These are phyloP conservation scores for Fusarium sp. DNA, from an alignment of 2,329 filamentous ascomycete species.

Conservation along the genomic window DNA sequence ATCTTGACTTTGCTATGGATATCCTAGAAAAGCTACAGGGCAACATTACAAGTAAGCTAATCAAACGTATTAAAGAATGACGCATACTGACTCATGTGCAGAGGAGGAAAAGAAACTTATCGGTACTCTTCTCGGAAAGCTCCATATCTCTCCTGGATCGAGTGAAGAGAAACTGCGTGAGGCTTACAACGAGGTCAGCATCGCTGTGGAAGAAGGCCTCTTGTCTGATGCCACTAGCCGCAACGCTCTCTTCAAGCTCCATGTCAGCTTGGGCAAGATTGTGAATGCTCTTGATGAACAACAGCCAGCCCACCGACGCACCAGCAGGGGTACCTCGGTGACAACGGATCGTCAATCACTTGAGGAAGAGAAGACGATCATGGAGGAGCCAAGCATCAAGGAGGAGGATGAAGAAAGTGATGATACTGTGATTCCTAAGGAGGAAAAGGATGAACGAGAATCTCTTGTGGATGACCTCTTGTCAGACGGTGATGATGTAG, in stretches of 20 bases:
- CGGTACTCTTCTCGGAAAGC: conserved; percentile 82
- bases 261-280: conserved; percentile 75
- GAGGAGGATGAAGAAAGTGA: conserved; percentile 61
- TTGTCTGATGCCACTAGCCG: conserved; percentile 70
- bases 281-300: conserved; percentile 69
- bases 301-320: conserved; percentile 53
- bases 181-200: conserved; percentile 68
- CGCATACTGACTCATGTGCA: conserved; percentile 54
- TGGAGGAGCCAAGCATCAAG: conserved; percentile 60
- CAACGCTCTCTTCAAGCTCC: conserved; percentile 76
- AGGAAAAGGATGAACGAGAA: conserved; percentile 51
- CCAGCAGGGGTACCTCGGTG: conserved; percentile 61
- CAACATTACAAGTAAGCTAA: conserved; percentile 73
- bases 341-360: conserved; percentile 46
- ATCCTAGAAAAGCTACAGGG: conserved; percentile 80
- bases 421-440: conserved; percentile 49
- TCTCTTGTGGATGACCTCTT: conserved; percentile 57
- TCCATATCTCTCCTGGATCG: conserved; percentile 79
- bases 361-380: conserved; percentile 57
- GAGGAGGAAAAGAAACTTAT: conserved; percentile 90
- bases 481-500: conserved; percentile 56
- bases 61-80: background rate
- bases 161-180: conserved; percentile 69
- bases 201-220: conserved; percentile 73
- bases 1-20: conserved; percentile 81